Evolutionary conservation across 805 yeast genomes (phyloP).

Genomic region (Saccharomycodes ludwigii): DNA sequence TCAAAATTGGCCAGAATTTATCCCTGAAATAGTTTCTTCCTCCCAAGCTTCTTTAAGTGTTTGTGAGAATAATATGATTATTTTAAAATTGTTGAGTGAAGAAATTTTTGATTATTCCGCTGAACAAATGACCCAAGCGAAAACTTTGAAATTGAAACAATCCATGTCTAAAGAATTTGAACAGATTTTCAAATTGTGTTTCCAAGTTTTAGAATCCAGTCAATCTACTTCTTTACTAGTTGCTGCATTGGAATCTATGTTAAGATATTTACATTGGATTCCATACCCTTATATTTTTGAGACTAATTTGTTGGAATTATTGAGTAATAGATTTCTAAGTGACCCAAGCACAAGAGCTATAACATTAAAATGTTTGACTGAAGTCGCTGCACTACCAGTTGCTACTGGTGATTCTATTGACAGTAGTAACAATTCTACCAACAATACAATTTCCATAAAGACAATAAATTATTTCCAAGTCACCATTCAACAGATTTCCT

Average conservation of each 20-base stretch:
- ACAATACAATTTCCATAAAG: slow-evolving; percentile 28
- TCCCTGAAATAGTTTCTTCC: slow-evolving; percentile 82
- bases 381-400: slow-evolving; percentile 60
- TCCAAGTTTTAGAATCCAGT: slow-evolving; percentile 83
- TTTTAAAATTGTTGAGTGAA: slow-evolving; percentile 77
- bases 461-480: slow-evolving; percentile 59
- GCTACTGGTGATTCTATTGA: slow-evolving; percentile 36
- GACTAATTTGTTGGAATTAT: slow-evolving; percentile 61
- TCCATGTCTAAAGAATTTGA: slow-evolving; percentile 86
- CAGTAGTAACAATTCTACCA: slow-evolving; percentile 20
- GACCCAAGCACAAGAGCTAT: slow-evolving; percentile 73
- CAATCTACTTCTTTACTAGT: slow-evolving; percentile 70
- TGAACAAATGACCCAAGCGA: slow-evolving; percentile 94
- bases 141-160: slow-evolving; percentile 67
- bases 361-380: slow-evolving; percentile 86
- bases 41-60: slow-evolving; percentile 80
- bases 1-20: slow-evolving; percentile 92
- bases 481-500: slow-evolving; percentile 56
- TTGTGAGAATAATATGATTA: slow-evolving; percentile 95
- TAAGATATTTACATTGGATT: slow-evolving; percentile 88
- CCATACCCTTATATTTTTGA: slow-evolving; percentile 85
- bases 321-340: slow-evolving; percentile 64
- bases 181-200: slow-evolving; percentile 86
- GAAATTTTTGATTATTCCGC: slow-evolving; percentile 95
- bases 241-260: slow-evolving; percentile 72